phyloP scores from a whole-genome alignment of 192 early-diverging fungal genomes.

The Kappamyces sp. region DNA sequence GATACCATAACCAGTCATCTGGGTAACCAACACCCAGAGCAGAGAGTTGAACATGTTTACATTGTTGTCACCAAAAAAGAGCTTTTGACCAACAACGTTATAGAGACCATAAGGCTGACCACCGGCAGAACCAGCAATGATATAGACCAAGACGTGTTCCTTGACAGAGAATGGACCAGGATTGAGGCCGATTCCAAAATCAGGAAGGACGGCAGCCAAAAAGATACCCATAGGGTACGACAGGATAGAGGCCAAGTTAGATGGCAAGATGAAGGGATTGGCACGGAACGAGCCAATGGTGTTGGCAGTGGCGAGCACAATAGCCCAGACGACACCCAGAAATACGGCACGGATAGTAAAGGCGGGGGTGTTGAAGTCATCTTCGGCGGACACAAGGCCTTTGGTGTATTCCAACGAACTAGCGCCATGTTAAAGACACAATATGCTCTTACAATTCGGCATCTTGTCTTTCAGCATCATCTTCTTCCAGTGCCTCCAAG shows the following conservation, averaged over 20 bases:
- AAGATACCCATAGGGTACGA: slow-evolving; percentile 69
- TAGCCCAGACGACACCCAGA: neutral
- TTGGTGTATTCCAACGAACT: neutral
- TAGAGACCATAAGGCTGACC: slow-evolving; percentile 15
- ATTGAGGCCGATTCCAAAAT: slow-evolving; percentile 52
- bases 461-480: slow-evolving; percentile 4
- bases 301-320: slow-evolving; percentile 17
- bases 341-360: slow-evolving; percentile 3
- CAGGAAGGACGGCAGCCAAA: slow-evolving; percentile 59
- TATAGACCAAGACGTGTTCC: slow-evolving; percentile 76
- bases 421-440: no score
- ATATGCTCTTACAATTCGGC: neutral
- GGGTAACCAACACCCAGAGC: slow-evolving; percentile 43
- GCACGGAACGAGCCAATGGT: slow-evolving; percentile 62
- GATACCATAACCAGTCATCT: slow-evolving; percentile 53
- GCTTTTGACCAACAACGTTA: slow-evolving; percentile 19
- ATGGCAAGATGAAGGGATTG: slow-evolving; percentile 63
- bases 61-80: slow-evolving; percentile 3
- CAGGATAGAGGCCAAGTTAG: slow-evolving; percentile 69
- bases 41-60: slow-evolving; percentile 10
- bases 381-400: neutral
- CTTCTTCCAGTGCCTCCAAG: neutral
- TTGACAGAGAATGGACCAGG: slow-evolving; percentile 85
- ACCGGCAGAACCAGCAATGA: slow-evolving; percentile 48
- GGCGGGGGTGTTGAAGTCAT: neutral